Base-by-base conservation (phyloP, 2,329 filamentous ascomycete species). In the Arthroderma sp. region DNA sequence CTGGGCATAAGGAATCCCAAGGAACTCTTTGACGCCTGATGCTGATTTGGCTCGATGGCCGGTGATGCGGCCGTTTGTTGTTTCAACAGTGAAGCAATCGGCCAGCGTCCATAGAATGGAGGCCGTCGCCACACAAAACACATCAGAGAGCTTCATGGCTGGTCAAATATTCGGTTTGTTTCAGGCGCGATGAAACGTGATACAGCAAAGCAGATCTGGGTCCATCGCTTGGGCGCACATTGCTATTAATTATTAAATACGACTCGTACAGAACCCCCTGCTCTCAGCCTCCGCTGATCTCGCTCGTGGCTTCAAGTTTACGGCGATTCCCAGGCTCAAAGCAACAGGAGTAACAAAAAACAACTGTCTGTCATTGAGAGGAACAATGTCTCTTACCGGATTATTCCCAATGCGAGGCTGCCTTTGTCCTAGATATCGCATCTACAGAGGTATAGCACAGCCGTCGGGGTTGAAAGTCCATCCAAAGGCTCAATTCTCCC, bases 1-100 rank as follows among this genome's bases (percentile, higher is more conserved):
- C 54, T 59, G 28, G 15, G 56, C 61, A 43, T 60, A 62, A 4
- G 56, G 58, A 13, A 62, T 61, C 11, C 60, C 60, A 11, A 64
- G 56, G 47, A 65, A 68, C 39, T 67, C 67, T 13, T 21, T 57
- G 60, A 44, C 52, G 6, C 31, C 25, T 23, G 51, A 35, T 9
- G 55, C 55, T 28, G 43, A 4, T n/a, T 25, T 25, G 17, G 55
- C 55, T 9, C 6, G 31, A 37, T 57, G 55, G n/a, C 55, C 55
- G 6, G 43, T 38, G 44, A 57, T 53, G 19, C 17, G 21, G 35
- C 55, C 55, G 33, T 57, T 57, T 8, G 43, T 35, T 3, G 55
- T 57, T 8, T 52, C 28, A 23, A 57, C 55, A 4, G 37, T 41
- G 13, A 57, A 25, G 11, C 44, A 25, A 37, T 21, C 8, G 15